A percentile compares a stretch with the other conserved stretches of the same genome.
phyloP scores from a whole-genome alignment of 176 grass and related monocot genomes.

The Alopecurus myosuroides region DNA sequence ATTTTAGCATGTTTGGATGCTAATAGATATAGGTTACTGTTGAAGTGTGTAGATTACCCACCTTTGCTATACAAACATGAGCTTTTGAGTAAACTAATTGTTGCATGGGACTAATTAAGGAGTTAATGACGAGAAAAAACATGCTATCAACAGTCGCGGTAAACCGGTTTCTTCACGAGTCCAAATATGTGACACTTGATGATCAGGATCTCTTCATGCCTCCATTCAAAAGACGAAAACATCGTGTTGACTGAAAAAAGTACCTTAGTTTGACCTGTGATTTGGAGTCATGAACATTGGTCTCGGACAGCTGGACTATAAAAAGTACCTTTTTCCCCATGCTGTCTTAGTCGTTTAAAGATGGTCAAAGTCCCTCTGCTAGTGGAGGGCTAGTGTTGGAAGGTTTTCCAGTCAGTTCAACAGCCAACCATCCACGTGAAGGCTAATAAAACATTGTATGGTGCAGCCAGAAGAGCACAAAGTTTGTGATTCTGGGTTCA shows the following conservation, averaged over 20 bases:
- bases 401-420: slow-evolving; percentile 13
- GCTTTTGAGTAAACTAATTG: not conserved
- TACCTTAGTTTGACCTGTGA: slow-evolving; percentile 10
- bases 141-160: not conserved
- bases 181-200: not conserved
- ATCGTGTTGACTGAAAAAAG: not conserved
- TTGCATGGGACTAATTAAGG: not conserved
- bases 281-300: slow-evolving; percentile 7
- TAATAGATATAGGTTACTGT: not conserved
- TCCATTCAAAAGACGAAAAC: not conserved
- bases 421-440: not conserved
- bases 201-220: not conserved
- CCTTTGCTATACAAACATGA: not conserved
- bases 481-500: not conserved
- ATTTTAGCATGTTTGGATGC: not conserved
- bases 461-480: not conserved
- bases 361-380: slow-evolving; percentile 23
- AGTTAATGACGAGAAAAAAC: not conserved
- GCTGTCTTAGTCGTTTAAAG: not conserved
- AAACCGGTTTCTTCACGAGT: slow-evolving; percentile 4
- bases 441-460: not conserved
- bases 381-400: not conserved
- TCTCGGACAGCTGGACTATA: slow-evolving; percentile 6
- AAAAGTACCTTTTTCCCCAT: not conserved
- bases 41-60: not conserved